Base-by-base conservation (phyloP, 129 eudicot genomes). In the Mikania micrantha region DNA sequence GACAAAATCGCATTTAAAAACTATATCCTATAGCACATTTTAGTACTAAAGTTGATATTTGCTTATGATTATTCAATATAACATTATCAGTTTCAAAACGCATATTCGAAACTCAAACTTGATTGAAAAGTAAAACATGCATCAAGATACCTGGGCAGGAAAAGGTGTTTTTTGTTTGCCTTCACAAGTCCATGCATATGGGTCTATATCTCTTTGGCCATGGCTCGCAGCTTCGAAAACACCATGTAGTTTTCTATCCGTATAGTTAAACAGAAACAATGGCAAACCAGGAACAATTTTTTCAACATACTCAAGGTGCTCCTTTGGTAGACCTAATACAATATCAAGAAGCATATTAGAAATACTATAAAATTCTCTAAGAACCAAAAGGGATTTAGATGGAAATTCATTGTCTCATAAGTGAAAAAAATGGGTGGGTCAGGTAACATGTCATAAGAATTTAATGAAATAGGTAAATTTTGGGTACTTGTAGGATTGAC, bases 161-260 rank as follows among this genome's bases (percentile, higher is more conserved):
- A 22, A 91, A 15, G 31, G 66, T 67, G 97, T 87, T 81, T 58
- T 85, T 27, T 79, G 77, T 38, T 79, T 74, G 71, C 93, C 97
- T 53, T 75, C 80, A 25, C 19, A n/a, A 20, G 91, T 87, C 97
- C 97, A 90, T 9, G 84, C 91, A 80, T 85, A 90, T 5, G 90
- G 78, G 77, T 90, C 74, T 16, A 87, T 81, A 71, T 85, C 84
- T 81, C 79, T 72, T 79, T 83, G 76, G 13, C 97, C 97, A 67
- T 79, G 76, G 79, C 95, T 75, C 50, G 90, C 97, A 69, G 97
- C 95, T 77, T 91, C 93, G 78, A 83, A 91, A 60, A 87, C 66
- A 9, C 97, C 97, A 68, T 91, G 78, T 38, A 91, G 82, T 40
- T 19, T 81, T 68, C 86, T 83, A 31, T 85, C 87, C 19, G 70